A percentile compares a stretch with the other conserved stretches of the same genome.
Conservation (phyloP, 2,329 filamentous ascomycete species). For the Xylariaceae sp. region DNA sequence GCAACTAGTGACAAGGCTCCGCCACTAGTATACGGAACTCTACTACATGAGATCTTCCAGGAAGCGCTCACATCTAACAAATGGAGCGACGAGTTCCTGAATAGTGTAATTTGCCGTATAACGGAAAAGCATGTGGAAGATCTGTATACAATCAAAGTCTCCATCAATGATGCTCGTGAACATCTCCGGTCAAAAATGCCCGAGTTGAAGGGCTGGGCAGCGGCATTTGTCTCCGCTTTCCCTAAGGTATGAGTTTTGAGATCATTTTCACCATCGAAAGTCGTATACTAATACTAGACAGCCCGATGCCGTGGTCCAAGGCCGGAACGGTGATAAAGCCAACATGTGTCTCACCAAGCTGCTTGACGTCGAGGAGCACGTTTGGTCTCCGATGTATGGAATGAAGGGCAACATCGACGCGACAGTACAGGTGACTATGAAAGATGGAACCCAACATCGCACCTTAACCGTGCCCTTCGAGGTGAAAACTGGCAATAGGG, state of each 20-base stretch:
- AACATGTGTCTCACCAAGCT: conserved; percentile 89
- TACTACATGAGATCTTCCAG: conserved; percentile 95
- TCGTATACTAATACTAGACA: conserved; percentile 42
- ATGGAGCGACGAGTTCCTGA: conserved; percentile 74
- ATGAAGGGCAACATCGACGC: conserved; percentile 98
- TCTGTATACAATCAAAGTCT: conserved; percentile 83
- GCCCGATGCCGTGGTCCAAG: conserved; percentile 73
- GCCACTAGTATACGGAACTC: conserved; percentile 86
- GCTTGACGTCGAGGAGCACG: conserved; percentile 94
- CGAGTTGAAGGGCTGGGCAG: conserved; percentile 81
- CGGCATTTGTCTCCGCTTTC: conserved; percentile 71
- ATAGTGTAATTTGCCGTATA: conserved; percentile 66
- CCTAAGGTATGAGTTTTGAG: conserved; percentile 59
- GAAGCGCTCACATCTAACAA: conserved; percentile 80
- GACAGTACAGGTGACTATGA: conserved; percentile 85
- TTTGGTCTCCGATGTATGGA: conserved; percentile 98
- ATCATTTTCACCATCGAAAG: conserved; percentile 4
- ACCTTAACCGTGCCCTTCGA: conserved; percentile 90
- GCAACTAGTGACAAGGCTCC: conserved; percentile 79
- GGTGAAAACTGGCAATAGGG: conserved; percentile 89
- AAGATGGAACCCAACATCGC: conserved; percentile 65
- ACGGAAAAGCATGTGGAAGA: conserved; percentile 83
- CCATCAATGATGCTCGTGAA: conserved; percentile 71
- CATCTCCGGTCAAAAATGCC: conserved; percentile 83
- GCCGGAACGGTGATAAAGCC: conserved; percentile 74